Conservation (phyloP, 345 rosid species). For the Crucihimalaya himalaica region DNA sequence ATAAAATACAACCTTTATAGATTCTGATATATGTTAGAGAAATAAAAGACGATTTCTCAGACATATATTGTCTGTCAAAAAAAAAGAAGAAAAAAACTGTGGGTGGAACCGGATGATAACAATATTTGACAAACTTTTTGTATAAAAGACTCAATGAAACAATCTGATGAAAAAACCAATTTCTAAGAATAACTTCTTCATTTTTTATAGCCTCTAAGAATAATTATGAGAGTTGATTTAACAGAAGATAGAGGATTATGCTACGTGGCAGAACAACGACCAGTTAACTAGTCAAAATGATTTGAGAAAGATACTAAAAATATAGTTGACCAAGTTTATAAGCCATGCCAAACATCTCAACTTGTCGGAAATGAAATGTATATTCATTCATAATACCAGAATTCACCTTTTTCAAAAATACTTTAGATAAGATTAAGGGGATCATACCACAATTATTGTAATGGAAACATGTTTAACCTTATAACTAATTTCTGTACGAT, state of each 20-base stretch:
- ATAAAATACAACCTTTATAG: not conserved
- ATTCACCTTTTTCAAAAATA: too few species aligned
- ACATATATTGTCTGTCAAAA: not conserved
- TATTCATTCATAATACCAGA: not conserved
- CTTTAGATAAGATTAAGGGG: not conserved
- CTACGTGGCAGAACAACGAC: constrained; percentile 17
- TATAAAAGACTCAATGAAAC: not conserved
- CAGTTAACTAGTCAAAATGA: constrained; percentile 27
- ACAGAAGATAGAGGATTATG: not conserved
- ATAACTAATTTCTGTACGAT: not conserved
- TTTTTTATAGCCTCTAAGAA: too few species aligned
- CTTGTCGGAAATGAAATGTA: not conserved
- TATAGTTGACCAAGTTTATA: not conserved
- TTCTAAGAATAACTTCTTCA: too few species aligned
- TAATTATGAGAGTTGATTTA: not conserved
- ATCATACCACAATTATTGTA: not conserved
- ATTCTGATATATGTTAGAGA: not conserved
- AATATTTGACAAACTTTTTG: not conserved
- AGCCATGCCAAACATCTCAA: not conserved
- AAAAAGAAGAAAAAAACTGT: not conserved
- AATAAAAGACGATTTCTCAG: not conserved
- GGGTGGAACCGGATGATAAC: not conserved
- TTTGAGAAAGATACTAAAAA: not conserved
- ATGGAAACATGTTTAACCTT: not conserved
- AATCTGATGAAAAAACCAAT: not conserved